phyloP scores from a whole-genome alignment of 2,329 filamentous ascomycete genomes.

The Elsinoe arachidis region DNA sequence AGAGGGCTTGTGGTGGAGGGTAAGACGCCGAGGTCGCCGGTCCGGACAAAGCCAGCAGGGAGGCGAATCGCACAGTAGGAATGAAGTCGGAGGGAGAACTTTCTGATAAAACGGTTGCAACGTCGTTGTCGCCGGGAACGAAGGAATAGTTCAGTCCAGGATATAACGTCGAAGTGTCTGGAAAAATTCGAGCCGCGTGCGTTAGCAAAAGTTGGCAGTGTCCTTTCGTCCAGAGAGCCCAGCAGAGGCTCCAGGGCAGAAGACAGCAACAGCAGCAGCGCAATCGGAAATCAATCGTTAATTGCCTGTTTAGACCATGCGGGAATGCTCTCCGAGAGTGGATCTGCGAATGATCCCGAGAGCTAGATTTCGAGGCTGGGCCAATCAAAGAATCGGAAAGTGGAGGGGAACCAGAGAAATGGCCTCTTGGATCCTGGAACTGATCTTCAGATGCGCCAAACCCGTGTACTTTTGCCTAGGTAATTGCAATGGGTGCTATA shows the following conservation, averaged over 20 bases:
- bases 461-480: background rate
- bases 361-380: background rate
- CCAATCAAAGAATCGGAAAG: background rate
- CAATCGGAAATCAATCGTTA: slow-evolving; percentile 7
- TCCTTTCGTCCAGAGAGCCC: background rate
- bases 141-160: background rate
- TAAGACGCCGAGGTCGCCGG: slow-evolving; percentile 5
- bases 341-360: background rate
- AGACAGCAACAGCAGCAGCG: background rate
- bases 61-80: background rate
- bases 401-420: background rate
- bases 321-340: background rate
- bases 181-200: background rate
- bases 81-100: background rate
- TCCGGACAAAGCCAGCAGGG: background rate
- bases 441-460: background rate
- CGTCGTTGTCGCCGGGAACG: background rate
- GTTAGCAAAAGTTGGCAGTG: slow-evolving; percentile 10
- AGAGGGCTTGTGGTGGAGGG: background rate
- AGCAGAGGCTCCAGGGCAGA: background rate
- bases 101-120: background rate
- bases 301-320: slow-evolving; percentile 1
- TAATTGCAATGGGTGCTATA: too few species aligned
- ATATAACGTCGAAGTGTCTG: background rate
- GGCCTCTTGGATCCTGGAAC: slow-evolving; percentile 1